phyloP scores from a whole-genome alignment of 371 early-diverging fungal genomes.

The Smittium mucronatum region DNA sequence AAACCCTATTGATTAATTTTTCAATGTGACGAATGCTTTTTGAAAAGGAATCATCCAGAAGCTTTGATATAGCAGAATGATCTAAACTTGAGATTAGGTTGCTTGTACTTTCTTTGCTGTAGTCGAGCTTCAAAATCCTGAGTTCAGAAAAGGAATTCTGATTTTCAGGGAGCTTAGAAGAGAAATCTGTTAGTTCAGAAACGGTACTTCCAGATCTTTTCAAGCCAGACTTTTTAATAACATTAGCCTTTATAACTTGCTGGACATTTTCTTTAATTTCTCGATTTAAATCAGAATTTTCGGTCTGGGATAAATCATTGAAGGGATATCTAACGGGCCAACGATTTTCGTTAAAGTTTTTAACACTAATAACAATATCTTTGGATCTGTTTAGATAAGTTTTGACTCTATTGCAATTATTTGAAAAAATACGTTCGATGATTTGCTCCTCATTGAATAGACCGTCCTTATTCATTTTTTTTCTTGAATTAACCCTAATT shows the following conservation, averaged over 20 bases:
- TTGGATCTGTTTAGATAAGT: not conserved
- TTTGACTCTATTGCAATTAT: not conserved
- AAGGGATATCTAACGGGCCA: slow-evolving; percentile 8
- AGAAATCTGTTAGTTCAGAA: not conserved
- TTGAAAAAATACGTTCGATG: not conserved
- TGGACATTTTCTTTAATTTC: not conserved
- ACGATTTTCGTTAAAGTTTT: not conserved
- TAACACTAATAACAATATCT: not conserved
- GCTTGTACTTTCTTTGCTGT: slow-evolving; percentile 31
- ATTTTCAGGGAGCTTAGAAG: not conserved
- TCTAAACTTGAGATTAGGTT: slow-evolving; percentile 42
- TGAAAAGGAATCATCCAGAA: slow-evolving; percentile 49
- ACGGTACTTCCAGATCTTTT: not conserved
- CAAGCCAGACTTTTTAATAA: not conserved
- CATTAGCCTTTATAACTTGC: not conserved
- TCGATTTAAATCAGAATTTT: not conserved
- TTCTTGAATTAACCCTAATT: too few relatives aligned
- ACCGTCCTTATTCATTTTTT: too few relatives aligned
- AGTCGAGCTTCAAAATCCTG: slow-evolving; percentile 54
- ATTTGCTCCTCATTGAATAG: not conserved
- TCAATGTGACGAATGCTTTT: slow-evolving; percentile 62
- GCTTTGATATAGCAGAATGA: slow-evolving; percentile 49
- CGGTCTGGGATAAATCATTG: too few relatives aligned
- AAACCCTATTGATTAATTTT: slow-evolving; percentile 62
- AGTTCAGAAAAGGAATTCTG: slow-evolving; percentile 38